Percentiles rank a stretch among this genome's conserved stretches.
Conservation (phyloP, 129 eudicot species). For the Glebionis coronaria region DNA sequence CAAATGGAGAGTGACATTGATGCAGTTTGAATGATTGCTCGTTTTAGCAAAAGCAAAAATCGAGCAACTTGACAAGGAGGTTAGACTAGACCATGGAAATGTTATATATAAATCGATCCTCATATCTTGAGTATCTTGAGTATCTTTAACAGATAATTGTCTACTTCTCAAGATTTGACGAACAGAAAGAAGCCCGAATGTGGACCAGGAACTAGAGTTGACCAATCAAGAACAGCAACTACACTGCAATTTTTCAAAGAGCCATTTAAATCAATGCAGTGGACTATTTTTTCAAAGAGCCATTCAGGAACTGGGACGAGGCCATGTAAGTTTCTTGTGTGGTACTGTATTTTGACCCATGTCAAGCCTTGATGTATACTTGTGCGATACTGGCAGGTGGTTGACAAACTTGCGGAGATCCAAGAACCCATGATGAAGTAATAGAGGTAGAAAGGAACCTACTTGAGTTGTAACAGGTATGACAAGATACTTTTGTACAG, state of each 20-base stretch:
- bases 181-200: conserved; percentile 87
- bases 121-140: background rate
- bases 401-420: conserved; percentile 85
- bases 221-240: conserved; percentile 84
- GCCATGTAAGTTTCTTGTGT: conserved; percentile 47
- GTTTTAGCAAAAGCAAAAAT: conserved; percentile 68
- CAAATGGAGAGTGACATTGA: conserved; percentile 93
- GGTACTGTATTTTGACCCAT: background rate
- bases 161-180: conserved; percentile 46
- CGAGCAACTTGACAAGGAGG: too few species aligned
- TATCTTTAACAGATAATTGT: conserved; percentile 3
- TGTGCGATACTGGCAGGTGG: too few species aligned
- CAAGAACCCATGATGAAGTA: conserved; percentile 85
- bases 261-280: conserved; percentile 23
- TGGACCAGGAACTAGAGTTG: conserved; percentile 96
- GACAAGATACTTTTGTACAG: background rate
- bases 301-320: conserved; percentile 75
- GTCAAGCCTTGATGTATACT: background rate
- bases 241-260: conserved; percentile 47
- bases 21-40: conserved; percentile 84
- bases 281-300: conserved; percentile 79
- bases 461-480: conserved; percentile 81
- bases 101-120: background rate
- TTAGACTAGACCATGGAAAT: conserved; percentile 24
- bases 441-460: conserved; percentile 74